Percentiles rank a stretch among this genome's conserved stretches.
Conservation (phyloP, 2,329 filamentous ascomycete genomes). For the Aspergillus fischeri region DNA sequence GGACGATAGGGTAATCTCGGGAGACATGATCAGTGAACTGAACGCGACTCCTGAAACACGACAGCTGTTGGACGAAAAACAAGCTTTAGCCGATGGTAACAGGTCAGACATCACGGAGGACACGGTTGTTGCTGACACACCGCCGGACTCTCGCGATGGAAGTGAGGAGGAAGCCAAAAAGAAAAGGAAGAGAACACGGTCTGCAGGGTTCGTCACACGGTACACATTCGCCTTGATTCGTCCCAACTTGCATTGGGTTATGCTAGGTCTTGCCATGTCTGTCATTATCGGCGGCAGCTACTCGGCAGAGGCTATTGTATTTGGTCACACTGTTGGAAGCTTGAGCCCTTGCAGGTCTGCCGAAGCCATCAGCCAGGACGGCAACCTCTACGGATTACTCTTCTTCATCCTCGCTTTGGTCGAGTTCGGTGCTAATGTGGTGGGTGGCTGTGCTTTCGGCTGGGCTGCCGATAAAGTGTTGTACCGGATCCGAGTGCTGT, state of each 20-base stretch:
- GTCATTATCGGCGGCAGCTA: slow-evolving; percentile 54
- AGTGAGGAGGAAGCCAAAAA: slow-evolving; percentile 11
- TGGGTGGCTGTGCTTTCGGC: slow-evolving; percentile 56
- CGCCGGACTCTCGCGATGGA: slow-evolving; percentile 8
- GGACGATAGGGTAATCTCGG: slow-evolving; percentile 10
- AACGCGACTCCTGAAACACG: slow-evolving; percentile 7
- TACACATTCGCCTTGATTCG: slow-evolving; percentile 39
- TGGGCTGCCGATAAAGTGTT: slow-evolving; percentile 60
- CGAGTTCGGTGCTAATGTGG: slow-evolving; percentile 56
- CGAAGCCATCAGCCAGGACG: slow-evolving; percentile 45
- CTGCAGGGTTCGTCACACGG: slow-evolving; percentile 22
- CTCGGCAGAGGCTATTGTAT: slow-evolving; percentile 54
- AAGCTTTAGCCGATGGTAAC: slow-evolving; percentile 11
- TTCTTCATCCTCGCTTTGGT: slow-evolving; percentile 57
- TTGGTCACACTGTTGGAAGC: slow-evolving; percentile 55
- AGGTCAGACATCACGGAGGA: slow-evolving; percentile 19
- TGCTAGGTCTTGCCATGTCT: slow-evolving; percentile 50
- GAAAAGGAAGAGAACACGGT: slow-evolving; percentile 15
- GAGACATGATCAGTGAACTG: slow-evolving; percentile 15
- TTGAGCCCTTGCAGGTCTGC: slow-evolving; percentile 51
- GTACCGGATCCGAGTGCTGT: slow-evolving; percentile 58
- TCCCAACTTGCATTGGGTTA: slow-evolving; percentile 41
- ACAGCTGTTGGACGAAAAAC: slow-evolving; percentile 16
- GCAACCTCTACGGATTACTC: slow-evolving; percentile 52
- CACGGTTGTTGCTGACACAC: slow-evolving; percentile 10